phyloP scores from a whole-genome alignment of 1,284 basidiomycete species.

The Marasmius oreades region DNA sequence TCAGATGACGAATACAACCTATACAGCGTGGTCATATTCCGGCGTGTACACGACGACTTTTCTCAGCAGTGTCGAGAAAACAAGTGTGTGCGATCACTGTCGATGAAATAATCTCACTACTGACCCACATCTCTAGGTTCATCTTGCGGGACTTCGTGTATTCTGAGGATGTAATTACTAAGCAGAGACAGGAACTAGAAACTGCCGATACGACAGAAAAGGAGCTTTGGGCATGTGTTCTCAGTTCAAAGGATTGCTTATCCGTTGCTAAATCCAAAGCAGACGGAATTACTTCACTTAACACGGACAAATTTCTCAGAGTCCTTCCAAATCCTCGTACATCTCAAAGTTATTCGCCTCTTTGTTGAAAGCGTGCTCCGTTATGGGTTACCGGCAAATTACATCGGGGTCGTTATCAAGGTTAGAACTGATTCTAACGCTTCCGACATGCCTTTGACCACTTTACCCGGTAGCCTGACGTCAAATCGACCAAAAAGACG shows the following conservation, averaged over 20 bases:
- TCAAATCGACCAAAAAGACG: slow-evolving; percentile 80
- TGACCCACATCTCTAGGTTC: slow-evolving; percentile 46
- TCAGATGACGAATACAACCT: slow-evolving; percentile 90
- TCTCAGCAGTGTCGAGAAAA: slow-evolving; percentile 93
- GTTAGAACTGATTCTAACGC: slow-evolving; percentile 35
- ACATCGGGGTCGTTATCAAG: slow-evolving; percentile 80
- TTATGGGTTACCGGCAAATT: slow-evolving; percentile 94
- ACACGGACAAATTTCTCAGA: slow-evolving; percentile 97
- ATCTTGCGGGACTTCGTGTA: slow-evolving; percentile 93
- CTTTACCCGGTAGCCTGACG: slow-evolving; percentile 65
- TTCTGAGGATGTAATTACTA: slow-evolving; percentile 81
- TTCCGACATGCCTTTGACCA: slow-evolving; percentile 1
- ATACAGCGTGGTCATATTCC: slow-evolving; percentile 89
- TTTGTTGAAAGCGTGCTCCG: slow-evolving; percentile 96
- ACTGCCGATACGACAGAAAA: slow-evolving; percentile 86
- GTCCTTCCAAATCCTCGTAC: slow-evolving; percentile 91
- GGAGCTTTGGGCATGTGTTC: slow-evolving; percentile 85
- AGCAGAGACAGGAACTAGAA: slow-evolving; percentile 81
- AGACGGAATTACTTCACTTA: slow-evolving; percentile 94
- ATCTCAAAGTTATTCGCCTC: slow-evolving; percentile 88
- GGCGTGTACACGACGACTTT: slow-evolving; percentile 90
- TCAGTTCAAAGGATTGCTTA: not conserved
- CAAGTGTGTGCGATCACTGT: slow-evolving; percentile 54
- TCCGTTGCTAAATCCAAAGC: slow-evolving; percentile 12
- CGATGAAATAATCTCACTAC: not conserved